Conservation (phyloP, 257 asterid genomes). For the Salvia splendens region DNA sequence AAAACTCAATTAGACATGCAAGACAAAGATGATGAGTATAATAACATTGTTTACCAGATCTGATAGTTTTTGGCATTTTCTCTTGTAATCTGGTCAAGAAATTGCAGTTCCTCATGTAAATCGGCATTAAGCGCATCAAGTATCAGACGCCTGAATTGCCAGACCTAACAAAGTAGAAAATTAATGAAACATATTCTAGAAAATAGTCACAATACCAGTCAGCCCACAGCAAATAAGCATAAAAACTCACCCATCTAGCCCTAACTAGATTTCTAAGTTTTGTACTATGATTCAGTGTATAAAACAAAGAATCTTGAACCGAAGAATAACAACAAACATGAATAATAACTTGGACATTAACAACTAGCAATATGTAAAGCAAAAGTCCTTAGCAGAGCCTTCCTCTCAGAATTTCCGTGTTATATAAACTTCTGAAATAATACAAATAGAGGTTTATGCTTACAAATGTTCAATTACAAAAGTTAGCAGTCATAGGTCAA, state of each 20-base stretch:
- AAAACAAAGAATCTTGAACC: background rate
- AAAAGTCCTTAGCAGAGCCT: slow-evolving; percentile 12
- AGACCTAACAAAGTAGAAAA: slow-evolving; percentile 50
- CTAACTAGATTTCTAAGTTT: background rate
- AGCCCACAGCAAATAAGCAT: background rate
- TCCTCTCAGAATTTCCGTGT: slow-evolving; percentile 19
- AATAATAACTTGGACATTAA: slow-evolving; percentile 5
- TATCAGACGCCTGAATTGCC: slow-evolving; percentile 93
- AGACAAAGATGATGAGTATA: slow-evolving; percentile 6
- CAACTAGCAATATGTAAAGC: background rate
- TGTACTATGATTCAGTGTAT: background rate
- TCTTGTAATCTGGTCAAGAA: slow-evolving; percentile 56
- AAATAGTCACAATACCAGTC: slow-evolving; percentile 16
- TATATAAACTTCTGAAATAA: slow-evolving; percentile 3
- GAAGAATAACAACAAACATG: background rate
- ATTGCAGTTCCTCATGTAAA: slow-evolving; percentile 66
- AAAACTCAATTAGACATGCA: slow-evolving; percentile 8
- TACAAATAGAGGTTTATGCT: background rate
- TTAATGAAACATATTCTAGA: slow-evolving; percentile 24
- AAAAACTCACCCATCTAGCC: background rate
- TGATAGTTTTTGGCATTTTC: slow-evolving; percentile 86
- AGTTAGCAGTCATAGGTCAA: background rate
- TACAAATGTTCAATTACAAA: background rate
- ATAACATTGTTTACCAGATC: slow-evolving; percentile 57
- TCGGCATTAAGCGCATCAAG: slow-evolving; percentile 71